Conservation (phyloP, 176 grass and related monocot genomes). For the Melocanna baccifera region DNA sequence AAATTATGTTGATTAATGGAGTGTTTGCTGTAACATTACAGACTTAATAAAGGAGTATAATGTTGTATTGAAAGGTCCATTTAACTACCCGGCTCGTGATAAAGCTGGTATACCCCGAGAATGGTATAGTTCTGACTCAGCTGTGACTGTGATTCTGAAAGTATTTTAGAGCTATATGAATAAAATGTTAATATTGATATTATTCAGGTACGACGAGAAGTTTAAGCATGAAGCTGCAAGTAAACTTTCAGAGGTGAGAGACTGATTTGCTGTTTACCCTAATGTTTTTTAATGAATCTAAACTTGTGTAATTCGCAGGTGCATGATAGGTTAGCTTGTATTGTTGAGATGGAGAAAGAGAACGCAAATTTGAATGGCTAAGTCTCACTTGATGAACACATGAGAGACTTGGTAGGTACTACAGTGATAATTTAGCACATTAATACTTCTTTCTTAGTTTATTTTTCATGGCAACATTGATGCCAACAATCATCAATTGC, state of each 20-base stretch:
- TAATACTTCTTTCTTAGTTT: neutral
- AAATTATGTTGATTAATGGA: slow-evolving; percentile 18
- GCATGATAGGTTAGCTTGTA: slow-evolving; percentile 69
- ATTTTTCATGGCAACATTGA: neutral
- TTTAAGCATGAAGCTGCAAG: slow-evolving; percentile 36
- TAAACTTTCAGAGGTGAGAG: slow-evolving; percentile 71
- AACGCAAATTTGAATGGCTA: slow-evolving; percentile 58
- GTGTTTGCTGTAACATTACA: slow-evolving; percentile 26
- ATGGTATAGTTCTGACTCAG: slow-evolving; percentile 46
- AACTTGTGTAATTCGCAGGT: slow-evolving; percentile 45
- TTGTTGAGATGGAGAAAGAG: slow-evolving; percentile 87
- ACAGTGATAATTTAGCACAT: neutral
- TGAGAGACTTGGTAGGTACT: slow-evolving; percentile 20
- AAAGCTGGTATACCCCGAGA: slow-evolving; percentile 82
- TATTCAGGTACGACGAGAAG: slow-evolving; percentile 67
- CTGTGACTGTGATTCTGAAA: neutral
- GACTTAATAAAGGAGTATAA: slow-evolving; percentile 72
- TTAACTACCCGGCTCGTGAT: slow-evolving; percentile 80
- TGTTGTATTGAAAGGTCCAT: slow-evolving; percentile 80
- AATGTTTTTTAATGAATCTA: neutral
- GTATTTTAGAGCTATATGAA: slow-evolving; percentile 7
- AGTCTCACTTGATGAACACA: neutral
- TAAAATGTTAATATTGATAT: neutral
- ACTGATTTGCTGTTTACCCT: neutral
- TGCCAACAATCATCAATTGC: neutral